Evolutionary conservation across 2,329 filamentous ascomycete genomes (phyloP), one percentile per base, ranked within the genome.

Genomic region (Tympanopsis confertula): DNA sequence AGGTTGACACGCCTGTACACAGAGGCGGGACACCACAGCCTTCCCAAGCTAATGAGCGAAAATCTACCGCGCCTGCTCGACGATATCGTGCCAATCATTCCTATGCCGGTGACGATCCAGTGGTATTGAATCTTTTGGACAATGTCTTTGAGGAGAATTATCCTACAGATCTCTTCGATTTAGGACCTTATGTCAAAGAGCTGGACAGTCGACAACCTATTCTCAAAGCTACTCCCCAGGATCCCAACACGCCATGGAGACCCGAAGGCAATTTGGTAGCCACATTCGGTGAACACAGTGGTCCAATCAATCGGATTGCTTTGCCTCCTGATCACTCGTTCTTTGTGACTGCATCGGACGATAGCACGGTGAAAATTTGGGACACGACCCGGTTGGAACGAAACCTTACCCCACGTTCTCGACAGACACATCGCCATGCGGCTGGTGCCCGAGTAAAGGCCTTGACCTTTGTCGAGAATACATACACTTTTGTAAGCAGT

Each of bases 321-420:
- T 65, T 76, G 3, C 66, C 77, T 3, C 74, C 76, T 2, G 78
- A 82, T 48, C 77, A 82, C 49, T 59, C 65, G 1, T 82, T 82
- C 57, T 82, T 82, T 49, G 63, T 79, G 33, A 81, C 77, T 10
- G 76, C 67, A 3, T 81, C 77, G 2, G 75, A 81, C 44, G 78
- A 82, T 52, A 70, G 78, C 5, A 72, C 66, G 4, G 70, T 80
- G 32, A 81, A 78, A 48, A 60, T 82, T 10, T 82, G 78, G 78
- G 78, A 82, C 49, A 69, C 74, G 7, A 68, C 68, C 19, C 65
- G 78, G 13, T 55, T 82, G 10, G 78, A 82, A 50, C 72, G 75
- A 30, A 82, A 82, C 46, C 58, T 82, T 19, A 71, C 72, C 0
- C 71, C 78, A 42, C 65, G 74, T 32, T 76, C 77, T 30, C 68